Evolutionary conservation across 1,284 basidiomycete species (phyloP).

Genomic region (Melampsora americana): DNA sequence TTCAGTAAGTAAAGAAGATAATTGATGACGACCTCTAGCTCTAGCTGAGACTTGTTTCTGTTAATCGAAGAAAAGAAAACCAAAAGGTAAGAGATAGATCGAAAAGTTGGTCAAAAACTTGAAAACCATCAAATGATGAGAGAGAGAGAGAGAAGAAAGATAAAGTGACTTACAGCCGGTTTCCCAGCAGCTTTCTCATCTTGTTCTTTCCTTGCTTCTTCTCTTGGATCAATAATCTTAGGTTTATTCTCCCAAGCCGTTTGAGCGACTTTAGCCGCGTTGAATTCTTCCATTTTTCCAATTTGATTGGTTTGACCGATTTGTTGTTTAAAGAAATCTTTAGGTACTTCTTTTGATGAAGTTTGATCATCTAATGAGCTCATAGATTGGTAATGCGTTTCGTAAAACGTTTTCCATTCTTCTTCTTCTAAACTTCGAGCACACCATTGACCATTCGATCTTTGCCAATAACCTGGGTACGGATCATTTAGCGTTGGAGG

Average conservation of each 20-base stretch:
- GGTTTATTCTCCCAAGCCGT: conserved; percentile 39
- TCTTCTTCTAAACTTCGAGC: conserved; percentile 47
- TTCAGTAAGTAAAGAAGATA: conserved; percentile 50
- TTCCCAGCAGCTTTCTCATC: conserved; percentile 4
- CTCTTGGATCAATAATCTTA: conserved; percentile 39
- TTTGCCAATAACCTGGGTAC: conserved; percentile 50
- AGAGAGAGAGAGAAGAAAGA: not conserved
- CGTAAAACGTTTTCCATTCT: conserved; percentile 29
- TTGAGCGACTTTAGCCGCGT: conserved; percentile 20
- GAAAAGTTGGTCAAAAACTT: not conserved
- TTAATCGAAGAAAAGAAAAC: not conserved
- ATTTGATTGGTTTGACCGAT: not conserved
- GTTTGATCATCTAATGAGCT: not conserved
- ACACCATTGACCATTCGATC: conserved; percentile 49
- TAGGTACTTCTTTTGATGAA: conserved; percentile 14
- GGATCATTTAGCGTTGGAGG: conserved; percentile 47
- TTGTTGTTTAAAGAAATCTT: conserved; percentile 35
- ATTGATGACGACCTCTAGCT: conserved; percentile 48
- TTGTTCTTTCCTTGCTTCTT: conserved; percentile 30
- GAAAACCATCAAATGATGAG: too few species aligned
- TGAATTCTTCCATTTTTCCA: conserved; percentile 5
- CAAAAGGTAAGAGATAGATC: not conserved
- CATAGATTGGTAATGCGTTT: conserved; percentile 5
- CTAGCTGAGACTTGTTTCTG: conserved; percentile 41
- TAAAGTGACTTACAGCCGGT: conserved; percentile 10